Evolutionary conservation across 768 basidiomycete species (phyloP).

Genomic region (Chiua virens): DNA sequence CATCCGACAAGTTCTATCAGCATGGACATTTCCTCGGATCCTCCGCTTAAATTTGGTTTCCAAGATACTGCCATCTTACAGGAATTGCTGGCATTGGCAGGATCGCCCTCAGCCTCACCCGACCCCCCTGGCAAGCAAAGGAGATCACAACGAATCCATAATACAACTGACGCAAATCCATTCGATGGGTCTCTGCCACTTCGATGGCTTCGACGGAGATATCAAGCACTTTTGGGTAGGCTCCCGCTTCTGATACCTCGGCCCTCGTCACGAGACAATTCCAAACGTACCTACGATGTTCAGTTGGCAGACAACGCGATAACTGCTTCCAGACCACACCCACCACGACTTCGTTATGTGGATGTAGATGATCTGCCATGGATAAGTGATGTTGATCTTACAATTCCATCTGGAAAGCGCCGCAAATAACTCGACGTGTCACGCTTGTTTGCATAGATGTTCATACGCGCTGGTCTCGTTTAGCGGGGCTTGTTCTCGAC

Average conservation of each 20-base stretch:
- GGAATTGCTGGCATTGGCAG: constrained; percentile 47
- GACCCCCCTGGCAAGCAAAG: constrained; percentile 33
- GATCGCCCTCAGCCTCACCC: constrained; percentile 26
- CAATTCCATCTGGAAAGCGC: not conserved
- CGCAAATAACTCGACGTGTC: not conserved
- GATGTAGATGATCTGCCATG: constrained; percentile 36
- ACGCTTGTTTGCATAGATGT: not conserved
- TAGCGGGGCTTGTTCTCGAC: not conserved
- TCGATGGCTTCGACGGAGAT: constrained; percentile 49
- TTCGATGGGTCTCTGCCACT: constrained; percentile 18
- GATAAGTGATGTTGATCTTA: constrained; percentile 22
- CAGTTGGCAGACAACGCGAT: constrained; percentile 33
- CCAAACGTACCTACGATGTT: constrained; percentile 28
- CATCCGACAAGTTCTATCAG: constrained; percentile 5
- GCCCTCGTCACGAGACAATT: not conserved
- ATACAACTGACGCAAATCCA: constrained; percentile 1
- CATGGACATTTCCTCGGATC: constrained; percentile 13
- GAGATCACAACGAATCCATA: not conserved
- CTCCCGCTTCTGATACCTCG: constrained; percentile 53
- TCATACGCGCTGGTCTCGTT: not conserved
- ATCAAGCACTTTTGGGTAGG: constrained; percentile 57
- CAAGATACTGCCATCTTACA: constrained; percentile 44
- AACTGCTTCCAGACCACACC: constrained; percentile 14
- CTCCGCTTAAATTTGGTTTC: constrained; percentile 39
- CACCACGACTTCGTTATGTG: constrained; percentile 21